These are phyloP conservation scores for Calonectria pauciramosa DNA, from an alignment of 2,329 filamentous ascomycete genomes.

Conservation along the genomic window DNA sequence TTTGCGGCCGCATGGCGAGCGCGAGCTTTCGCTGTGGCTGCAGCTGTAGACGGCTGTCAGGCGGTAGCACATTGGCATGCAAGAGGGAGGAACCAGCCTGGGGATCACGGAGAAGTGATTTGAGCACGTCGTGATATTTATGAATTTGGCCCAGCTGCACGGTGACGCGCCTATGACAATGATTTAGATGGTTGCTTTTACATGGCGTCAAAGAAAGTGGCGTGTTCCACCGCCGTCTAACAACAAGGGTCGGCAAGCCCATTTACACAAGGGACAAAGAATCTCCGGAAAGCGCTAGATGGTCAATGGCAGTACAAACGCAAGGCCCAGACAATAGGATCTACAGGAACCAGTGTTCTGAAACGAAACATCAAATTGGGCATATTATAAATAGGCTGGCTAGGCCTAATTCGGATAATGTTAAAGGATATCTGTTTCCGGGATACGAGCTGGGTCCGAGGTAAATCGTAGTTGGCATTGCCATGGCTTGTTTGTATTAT, in stretches of 20 bases:
- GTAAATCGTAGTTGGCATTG: neutral
- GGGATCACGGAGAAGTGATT: neutral
- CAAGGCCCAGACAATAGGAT: neutral
- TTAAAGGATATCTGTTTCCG: neutral
- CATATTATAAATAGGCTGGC: neutral
- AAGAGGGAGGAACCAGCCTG: neutral
- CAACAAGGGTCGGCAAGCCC: neutral
- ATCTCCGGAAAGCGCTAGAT: neutral
- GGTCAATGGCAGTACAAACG: neutral
- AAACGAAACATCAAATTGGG: neutral
- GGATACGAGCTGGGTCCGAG: neutral
- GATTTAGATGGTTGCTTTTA: neutral
- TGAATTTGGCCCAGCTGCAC: neutral
- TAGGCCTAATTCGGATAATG: neutral
- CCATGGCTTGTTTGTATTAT: neutral
- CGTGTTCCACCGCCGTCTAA: neutral
- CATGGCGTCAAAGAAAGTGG: neutral
- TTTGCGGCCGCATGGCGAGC: conserved; percentile 43
- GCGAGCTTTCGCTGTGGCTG: conserved; percentile 45
- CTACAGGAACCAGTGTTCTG: neutral
- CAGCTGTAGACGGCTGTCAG: conserved; percentile 37
- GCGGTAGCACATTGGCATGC: conserved; percentile 27
- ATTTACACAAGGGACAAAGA: neutral
- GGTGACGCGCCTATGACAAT: neutral
- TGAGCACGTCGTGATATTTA: neutral